phyloP scores from a whole-genome alignment of 1,284 basidiomycete genomes.

The Cutaneotrichosporon cyanovorans region DNA sequence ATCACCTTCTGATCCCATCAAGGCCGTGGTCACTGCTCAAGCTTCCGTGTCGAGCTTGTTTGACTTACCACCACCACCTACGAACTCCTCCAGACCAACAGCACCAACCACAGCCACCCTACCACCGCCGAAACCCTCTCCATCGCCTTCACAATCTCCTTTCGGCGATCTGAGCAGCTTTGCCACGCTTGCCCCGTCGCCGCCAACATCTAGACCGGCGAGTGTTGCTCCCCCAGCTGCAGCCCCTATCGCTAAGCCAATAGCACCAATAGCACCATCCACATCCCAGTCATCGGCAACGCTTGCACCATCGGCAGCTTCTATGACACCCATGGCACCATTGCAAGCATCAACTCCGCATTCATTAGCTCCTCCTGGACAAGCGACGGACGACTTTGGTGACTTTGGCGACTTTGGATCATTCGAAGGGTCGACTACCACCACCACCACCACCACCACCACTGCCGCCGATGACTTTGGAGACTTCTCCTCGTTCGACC shows the following conservation, averaged over 20 bases:
- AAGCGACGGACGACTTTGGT: conserved; percentile 8
- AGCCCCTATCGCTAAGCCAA: neutral
- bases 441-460: neutral
- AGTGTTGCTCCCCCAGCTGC: neutral
- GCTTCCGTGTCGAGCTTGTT: no score
- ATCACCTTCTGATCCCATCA: no score
- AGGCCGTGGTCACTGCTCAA: no score
- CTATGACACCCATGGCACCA: neutral
- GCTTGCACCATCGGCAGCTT: neutral
- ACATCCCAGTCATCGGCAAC: no score
- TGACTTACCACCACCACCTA: no score
- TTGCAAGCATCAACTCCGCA: neutral
- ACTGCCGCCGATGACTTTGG: conserved; percentile 8
- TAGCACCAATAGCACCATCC: neutral
- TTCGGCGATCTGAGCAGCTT: neutral
- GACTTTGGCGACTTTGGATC: conserved; percentile 14
- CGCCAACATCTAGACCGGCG: neutral
- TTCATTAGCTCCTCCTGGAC: neutral
- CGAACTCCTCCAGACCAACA: no score
- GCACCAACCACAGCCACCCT: no score
- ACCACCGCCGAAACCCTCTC: neutral
- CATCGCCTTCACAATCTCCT: neutral
- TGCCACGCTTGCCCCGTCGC: neutral
- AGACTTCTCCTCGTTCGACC: conserved; percentile 8
- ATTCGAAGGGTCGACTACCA: neutral